These are phyloP conservation scores for Camelina sativa DNA, from an alignment of 345 rosid genomes.

Conservation along the genomic window DNA sequence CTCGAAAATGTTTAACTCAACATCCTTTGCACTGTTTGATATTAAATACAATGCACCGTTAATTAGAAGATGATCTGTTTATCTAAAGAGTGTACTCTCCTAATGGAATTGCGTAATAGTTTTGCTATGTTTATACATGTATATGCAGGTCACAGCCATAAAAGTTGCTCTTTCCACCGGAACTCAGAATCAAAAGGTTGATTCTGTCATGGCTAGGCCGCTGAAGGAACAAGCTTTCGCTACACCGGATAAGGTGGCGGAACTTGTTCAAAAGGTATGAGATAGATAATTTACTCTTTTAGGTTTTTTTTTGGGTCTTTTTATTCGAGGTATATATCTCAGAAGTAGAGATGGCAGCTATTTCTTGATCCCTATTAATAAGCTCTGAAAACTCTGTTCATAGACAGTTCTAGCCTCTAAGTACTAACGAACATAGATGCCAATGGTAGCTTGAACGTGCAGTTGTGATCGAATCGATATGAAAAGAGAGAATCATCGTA, in stretches of 20 bases:
- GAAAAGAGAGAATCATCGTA: background rate
- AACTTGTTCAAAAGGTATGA: slow-evolving; percentile 88
- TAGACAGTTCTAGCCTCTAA: background rate
- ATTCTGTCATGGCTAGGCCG: slow-evolving; percentile 78
- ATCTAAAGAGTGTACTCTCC: background rate
- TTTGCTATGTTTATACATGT: slow-evolving; percentile 26
- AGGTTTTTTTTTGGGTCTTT: background rate
- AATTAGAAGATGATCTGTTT: background rate
- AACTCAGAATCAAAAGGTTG: slow-evolving; percentile 64
- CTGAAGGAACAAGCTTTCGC: slow-evolving; percentile 97
- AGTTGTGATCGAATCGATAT: slow-evolving; percentile 1
- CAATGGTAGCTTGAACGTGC: slow-evolving; percentile 19
- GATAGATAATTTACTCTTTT: background rate
- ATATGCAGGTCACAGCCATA: slow-evolving; percentile 80
- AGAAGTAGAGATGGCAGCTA: slow-evolving; percentile 8
- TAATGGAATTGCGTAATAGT: slow-evolving; percentile 11
- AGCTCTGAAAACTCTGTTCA: slow-evolving; percentile 19
- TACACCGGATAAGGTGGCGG: slow-evolving; percentile 92
- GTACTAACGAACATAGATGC: slow-evolving; percentile 9
- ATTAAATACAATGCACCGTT: slow-evolving; percentile 5
- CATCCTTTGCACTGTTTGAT: slow-evolving; percentile 22
- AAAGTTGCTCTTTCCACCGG: slow-evolving; percentile 74
- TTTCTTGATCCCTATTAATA: slow-evolving; percentile 21
- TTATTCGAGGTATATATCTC: slow-evolving; percentile 1
- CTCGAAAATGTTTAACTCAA: background rate